These are phyloP conservation scores for Ustilago esculenta DNA, from an alignment of 1,284 basidiomycete species.

Conservation along the genomic window DNA sequence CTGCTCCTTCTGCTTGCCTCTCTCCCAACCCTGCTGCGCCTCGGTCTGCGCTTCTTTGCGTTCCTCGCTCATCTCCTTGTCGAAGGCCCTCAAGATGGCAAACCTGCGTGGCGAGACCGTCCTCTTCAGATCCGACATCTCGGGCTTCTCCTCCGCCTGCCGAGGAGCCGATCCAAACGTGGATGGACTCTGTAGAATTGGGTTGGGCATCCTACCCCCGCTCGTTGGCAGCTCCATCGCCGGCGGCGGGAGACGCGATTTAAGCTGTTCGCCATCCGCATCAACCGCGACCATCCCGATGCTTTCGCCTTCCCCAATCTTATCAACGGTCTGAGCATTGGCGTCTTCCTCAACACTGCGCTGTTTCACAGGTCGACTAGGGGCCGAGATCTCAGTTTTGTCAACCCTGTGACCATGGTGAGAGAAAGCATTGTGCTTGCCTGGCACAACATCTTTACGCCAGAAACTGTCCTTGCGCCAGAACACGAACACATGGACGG, in stretches of 20 bases:
- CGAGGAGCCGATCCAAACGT: not conserved
- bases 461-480: constrained; percentile 59
- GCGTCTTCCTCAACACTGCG: constrained; percentile 33
- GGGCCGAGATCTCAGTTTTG: constrained; percentile 23
- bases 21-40: constrained; percentile 34
- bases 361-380: constrained; percentile 18
- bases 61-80: constrained; percentile 32
- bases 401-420: constrained; percentile 8
- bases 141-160: constrained; percentile 7
- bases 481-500: constrained; percentile 37
- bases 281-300: not conserved
- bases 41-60: constrained; percentile 24
- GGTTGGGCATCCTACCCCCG: not conserved
- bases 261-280: constrained; percentile 22
- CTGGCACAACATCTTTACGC: constrained; percentile 43
- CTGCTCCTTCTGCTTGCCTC: constrained; percentile 21
- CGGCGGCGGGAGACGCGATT: constrained; percentile 28
- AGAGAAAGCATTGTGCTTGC: constrained; percentile 19
- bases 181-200: constrained; percentile 13
- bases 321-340: not conserved
- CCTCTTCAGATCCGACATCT: constrained; percentile 13
- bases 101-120: constrained; percentile 23
- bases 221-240: constrained; percentile 32
- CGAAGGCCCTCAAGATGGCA: constrained; percentile 28
- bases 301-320: not conserved